These are phyloP conservation scores for Syzygium oleosum DNA, from an alignment of 345 rosid genomes.

Conservation along the genomic window DNA sequence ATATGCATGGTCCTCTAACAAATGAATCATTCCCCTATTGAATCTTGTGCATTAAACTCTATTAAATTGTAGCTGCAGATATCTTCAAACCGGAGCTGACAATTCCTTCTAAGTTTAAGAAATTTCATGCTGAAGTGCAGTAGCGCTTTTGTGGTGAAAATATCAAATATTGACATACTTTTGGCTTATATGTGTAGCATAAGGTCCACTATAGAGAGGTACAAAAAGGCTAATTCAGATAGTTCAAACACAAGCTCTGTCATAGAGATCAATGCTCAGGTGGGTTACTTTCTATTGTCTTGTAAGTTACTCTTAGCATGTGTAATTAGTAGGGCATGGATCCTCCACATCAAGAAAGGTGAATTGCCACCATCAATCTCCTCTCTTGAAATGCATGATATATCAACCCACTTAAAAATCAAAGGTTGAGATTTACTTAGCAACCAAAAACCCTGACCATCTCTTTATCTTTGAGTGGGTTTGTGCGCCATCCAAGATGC, in stretches of 20 bases:
- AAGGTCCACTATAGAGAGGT: conserved; percentile 83
- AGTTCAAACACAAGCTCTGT: conserved; percentile 43
- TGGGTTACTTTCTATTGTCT: conserved; percentile 1
- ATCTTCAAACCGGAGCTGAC: neutral
- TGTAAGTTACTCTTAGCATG: neutral
- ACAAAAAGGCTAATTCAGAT: conserved; percentile 89
- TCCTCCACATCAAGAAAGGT: neutral
- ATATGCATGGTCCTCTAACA: neutral
- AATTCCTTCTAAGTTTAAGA: neutral
- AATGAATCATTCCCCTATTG: neutral
- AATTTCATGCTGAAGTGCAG: neutral
- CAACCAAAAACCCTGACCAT: neutral
- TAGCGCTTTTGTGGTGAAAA: neutral
- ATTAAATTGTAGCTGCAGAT: neutral
- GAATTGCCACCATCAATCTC: neutral
- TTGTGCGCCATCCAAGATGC: neutral
- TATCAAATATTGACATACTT: neutral
- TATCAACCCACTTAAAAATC: neutral
- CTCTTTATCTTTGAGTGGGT: neutral
- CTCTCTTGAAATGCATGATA: neutral
- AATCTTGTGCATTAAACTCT: neutral
- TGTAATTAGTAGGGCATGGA: neutral
- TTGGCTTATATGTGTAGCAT: conserved; percentile 31
- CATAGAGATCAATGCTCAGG: conserved; percentile 98
- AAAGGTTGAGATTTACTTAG: neutral